Percentiles rank a stretch among this genome's conserved stretches.
These are phyloP conservation scores for Senecio squalidus DNA, from an alignment of 140 eudicot genomes.

Conservation along the genomic window DNA sequence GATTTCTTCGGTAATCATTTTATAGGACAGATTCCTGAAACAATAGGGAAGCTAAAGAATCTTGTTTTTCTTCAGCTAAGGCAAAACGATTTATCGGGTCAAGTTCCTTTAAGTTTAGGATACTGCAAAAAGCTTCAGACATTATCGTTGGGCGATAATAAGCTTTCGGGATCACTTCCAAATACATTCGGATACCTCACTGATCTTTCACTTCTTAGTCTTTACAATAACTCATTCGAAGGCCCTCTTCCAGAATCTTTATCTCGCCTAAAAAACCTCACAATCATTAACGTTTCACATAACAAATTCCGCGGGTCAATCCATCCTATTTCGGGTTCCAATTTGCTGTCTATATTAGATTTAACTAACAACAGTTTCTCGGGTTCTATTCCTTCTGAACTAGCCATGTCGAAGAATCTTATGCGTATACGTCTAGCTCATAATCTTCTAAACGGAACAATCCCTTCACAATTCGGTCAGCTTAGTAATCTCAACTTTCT, in stretches of 20 bases:
- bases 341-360: slow-evolving; percentile 53
- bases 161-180: slow-evolving; percentile 69
- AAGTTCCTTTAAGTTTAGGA: slow-evolving; percentile 76
- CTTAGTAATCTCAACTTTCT: slow-evolving; percentile 58
- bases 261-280: slow-evolving; percentile 61
- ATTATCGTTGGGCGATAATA: slow-evolving; percentile 70
- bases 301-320: slow-evolving; percentile 68
- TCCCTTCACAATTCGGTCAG: slow-evolving; percentile 60
- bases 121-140: slow-evolving; percentile 77
- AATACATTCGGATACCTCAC: slow-evolving; percentile 68
- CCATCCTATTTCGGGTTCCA: slow-evolving; percentile 52
- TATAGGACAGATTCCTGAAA: slow-evolving; percentile 66
- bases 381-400: slow-evolving; percentile 57
- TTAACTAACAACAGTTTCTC: slow-evolving; percentile 84
- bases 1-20: slow-evolving; percentile 85
- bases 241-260: slow-evolving; percentile 90
- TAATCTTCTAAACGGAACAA: slow-evolving; percentile 53
- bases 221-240: slow-evolving; percentile 84
- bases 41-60: slow-evolving; percentile 71
- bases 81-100: slow-evolving; percentile 75
- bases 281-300: slow-evolving; percentile 66
- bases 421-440: slow-evolving; percentile 70
- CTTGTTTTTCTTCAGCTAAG: slow-evolving; percentile 64
- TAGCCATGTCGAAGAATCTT: slow-evolving; percentile 59
- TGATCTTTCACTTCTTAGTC: slow-evolving; percentile 57